Evolutionary conservation across 331 rosid genomes (phyloP), one percentile per base, ranked within the genome.

Genomic region (Dryas integrifolia): DNA sequence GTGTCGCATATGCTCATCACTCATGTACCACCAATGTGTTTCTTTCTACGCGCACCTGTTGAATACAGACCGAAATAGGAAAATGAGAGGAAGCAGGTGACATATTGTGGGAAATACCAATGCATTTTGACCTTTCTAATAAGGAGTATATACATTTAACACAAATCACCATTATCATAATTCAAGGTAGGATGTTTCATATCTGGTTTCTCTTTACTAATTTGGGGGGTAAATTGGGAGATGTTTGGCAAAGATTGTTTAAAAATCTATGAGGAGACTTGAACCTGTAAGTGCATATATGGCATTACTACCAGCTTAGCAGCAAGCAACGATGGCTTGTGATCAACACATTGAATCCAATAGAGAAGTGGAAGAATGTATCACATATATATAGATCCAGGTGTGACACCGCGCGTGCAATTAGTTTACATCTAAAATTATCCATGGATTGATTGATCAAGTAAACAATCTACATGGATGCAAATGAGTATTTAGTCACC

Each of bases 31-130:
- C 73, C 72, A n/a, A 44, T 77, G 24, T 66, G 58, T 72, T 62
- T 83, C 80, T 79, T 70, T 74, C 87, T 82, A 63, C 82, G 84
- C 46, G 44, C 52, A 40, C 88, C 90, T 88, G 89, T 75, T 73
- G 50, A 79, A 48, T 40, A 65, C 40, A 76, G 79, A 79, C 58
- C 16, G 75, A 65, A 62, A 64, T 52, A 65, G 77, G 64, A 3
- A 72, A 53, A 70, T 1, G 26, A 58, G 69, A 47, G 39, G 48
- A 70, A 53, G 10, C 9, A 58, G 45, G 39, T 56, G 50, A 45
- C 39, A 38, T 46, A n/a, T 18, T 62, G 77, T 48, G 44, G 46
- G 62, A 62, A 64, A 60, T 24, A 67, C 3, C 18, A 71, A 24
- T 57, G 68, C 14, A 57, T 10, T 15, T 24, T 11, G 58, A 75